phyloP scores from a whole-genome alignment of 306 rosid species.

The Dalbergia cultrata region DNA sequence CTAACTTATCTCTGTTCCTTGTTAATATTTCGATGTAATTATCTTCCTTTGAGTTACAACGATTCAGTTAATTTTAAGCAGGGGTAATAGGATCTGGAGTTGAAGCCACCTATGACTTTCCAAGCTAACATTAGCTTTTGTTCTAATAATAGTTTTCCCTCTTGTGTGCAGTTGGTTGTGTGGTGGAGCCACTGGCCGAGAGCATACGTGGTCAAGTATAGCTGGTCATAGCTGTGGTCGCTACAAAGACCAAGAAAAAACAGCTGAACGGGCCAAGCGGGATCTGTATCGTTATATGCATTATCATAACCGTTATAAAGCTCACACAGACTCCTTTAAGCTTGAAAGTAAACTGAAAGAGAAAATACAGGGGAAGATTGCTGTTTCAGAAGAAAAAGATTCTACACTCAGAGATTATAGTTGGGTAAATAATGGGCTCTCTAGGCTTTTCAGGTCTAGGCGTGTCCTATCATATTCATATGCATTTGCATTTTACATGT shows the following conservation, averaged over 20 bases:
- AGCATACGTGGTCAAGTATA: constrained; percentile 88
- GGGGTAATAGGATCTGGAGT: background rate
- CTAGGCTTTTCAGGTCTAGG: constrained; percentile 92
- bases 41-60: background rate
- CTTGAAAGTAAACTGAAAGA: constrained; percentile 87
- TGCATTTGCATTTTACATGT: constrained; percentile 98
- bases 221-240: constrained; percentile 98
- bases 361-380: constrained; percentile 67
- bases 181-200: constrained; percentile 95
- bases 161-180: constrained; percentile 90
- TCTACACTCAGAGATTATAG: constrained; percentile 75
- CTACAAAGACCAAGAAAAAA: constrained; percentile 70
- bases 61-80: background rate
- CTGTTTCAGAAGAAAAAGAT: constrained; percentile 72
- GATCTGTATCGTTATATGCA: constrained; percentile 90
- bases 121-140: background rate
- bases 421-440: constrained; percentile 88
- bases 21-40: constrained; percentile 17
- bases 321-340: constrained; percentile 96
- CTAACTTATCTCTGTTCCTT: constrained; percentile 12
- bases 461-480: constrained; percentile 94
- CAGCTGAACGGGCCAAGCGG: constrained; percentile 86
- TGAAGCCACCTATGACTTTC: constrained; percentile 19
- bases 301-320: constrained; percentile 92
- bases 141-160: constrained; percentile 7